Conservation (phyloP, 2,329 filamentous ascomycete species). For the Sporothrix schenckii region DNA sequence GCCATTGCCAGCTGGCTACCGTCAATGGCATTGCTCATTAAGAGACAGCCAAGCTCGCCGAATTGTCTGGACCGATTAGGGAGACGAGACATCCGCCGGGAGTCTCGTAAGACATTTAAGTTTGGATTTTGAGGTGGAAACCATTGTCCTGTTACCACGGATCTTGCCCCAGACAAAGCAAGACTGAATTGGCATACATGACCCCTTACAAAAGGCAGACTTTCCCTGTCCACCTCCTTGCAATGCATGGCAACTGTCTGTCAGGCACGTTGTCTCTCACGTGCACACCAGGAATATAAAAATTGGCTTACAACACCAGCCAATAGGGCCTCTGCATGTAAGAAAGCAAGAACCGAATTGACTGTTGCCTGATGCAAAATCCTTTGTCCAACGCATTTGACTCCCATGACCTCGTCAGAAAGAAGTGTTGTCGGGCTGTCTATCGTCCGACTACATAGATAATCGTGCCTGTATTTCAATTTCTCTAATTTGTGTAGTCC, state of each 20-base stretch:
- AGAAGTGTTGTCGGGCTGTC: slow-evolving; percentile 9
- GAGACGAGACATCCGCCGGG: background rate
- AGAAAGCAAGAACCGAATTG: background rate
- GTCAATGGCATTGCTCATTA: slow-evolving; percentile 21
- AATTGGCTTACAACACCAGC: background rate
- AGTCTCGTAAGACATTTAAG: background rate
- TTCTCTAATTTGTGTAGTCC: background rate
- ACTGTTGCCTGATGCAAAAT: slow-evolving; percentile 13
- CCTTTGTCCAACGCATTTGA: background rate
- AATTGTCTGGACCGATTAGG: slow-evolving; percentile 1
- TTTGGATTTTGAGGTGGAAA: background rate
- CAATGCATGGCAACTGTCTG: background rate
- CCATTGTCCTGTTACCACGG: background rate
- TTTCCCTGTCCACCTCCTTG: background rate
- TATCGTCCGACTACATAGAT: slow-evolving; percentile 11
- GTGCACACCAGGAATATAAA: background rate
- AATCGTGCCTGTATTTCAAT: background rate
- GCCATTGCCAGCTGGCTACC: background rate
- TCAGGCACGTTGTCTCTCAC: slow-evolving; percentile 13
- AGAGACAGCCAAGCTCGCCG: slow-evolving; percentile 19
- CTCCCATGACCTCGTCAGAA: slow-evolving; percentile 8
- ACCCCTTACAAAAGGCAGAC: background rate
- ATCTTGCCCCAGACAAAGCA: background rate
- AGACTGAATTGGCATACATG: background rate
- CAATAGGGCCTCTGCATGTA: background rate